Evolutionary conservation across 2,329 filamentous ascomycete genomes (phyloP).

Genomic region (Colletotrichum godetiae): DNA sequence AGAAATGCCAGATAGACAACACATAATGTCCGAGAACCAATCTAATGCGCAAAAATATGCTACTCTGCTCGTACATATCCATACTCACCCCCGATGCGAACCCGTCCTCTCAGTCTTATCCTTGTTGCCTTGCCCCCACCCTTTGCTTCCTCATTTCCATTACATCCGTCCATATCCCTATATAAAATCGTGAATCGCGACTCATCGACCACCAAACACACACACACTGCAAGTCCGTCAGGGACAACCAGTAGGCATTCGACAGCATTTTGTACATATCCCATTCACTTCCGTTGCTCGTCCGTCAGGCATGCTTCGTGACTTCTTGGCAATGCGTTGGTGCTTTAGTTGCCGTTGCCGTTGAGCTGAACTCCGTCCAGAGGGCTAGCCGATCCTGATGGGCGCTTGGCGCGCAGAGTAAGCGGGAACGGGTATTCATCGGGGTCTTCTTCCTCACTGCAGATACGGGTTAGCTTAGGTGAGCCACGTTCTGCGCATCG

Average conservation of each 20-base stretch:
- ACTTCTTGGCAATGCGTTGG: background rate
- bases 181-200: slow-evolving; percentile 28
- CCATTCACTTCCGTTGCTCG: background rate
- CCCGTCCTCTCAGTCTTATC: background rate
- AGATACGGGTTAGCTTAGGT: slow-evolving; percentile 43
- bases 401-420: slow-evolving; percentile 65
- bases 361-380: slow-evolving; percentile 52
- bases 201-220: slow-evolving; percentile 6
- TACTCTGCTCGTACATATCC: slow-evolving; percentile 35
- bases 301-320: background rate
- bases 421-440: slow-evolving; percentile 75
- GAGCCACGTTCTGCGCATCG: background rate
- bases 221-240: background rate
- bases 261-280: slow-evolving; percentile 4
- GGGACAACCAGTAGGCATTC: background rate
- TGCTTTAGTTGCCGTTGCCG: slow-evolving; percentile 37
- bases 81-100: slow-evolving; percentile 23
- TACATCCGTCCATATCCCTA: slow-evolving; percentile 29
- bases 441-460: slow-evolving; percentile 91
- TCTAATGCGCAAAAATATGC: slow-evolving; percentile 33
- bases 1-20: background rate
- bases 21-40: slow-evolving; percentile 21
- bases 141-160: slow-evolving; percentile 13
- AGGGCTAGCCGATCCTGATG: slow-evolving; percentile 52
- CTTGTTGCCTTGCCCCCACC: slow-evolving; percentile 17